These are phyloP conservation scores for Rosa persica DNA, from an alignment of 306 rosid species.

Conservation along the genomic window DNA sequence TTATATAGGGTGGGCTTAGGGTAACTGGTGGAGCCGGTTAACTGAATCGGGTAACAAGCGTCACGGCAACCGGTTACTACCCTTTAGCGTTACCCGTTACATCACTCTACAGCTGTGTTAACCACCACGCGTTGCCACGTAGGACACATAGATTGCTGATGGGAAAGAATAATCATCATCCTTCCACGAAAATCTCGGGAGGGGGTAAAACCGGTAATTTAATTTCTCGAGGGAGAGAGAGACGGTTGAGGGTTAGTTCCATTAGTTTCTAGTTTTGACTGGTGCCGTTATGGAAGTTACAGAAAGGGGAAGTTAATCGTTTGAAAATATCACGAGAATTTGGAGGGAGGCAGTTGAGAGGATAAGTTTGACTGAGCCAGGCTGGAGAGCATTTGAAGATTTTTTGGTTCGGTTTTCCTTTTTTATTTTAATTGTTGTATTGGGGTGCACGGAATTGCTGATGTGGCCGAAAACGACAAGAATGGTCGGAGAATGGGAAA, in stretches of 20 bases:
- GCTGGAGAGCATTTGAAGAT: constrained; percentile 47
- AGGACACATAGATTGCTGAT: constrained; percentile 19
- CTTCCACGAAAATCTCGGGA: constrained; percentile 20
- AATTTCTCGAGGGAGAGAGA: background rate
- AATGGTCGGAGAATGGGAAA: constrained; percentile 32
- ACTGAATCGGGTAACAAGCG: constrained; percentile 35
- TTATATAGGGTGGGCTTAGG: constrained; percentile 42
- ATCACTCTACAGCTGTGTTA: constrained; percentile 30
- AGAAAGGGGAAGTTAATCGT: background rate
- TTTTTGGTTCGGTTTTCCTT: constrained; percentile 15
- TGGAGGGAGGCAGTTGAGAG: background rate
- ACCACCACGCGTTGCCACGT: constrained; percentile 45
- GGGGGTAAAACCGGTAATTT: background rate
- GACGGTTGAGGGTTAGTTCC: constrained; percentile 30
- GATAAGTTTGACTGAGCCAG: constrained; percentile 58
- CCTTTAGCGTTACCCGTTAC: constrained; percentile 29
- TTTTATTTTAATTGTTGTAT: background rate
- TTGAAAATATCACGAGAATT: constrained; percentile 14
- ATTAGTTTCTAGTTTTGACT: background rate
- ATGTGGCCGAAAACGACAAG: constrained; percentile 46
- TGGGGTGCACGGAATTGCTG: constrained; percentile 20
- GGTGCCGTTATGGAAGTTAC: constrained; percentile 33
- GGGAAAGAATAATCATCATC: constrained; percentile 12
- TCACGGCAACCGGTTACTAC: constrained; percentile 33
- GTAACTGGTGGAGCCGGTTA: constrained; percentile 47